Percentiles rank a stretch among this genome's conserved stretches.
Evolutionary conservation across 2,329 filamentous ascomycete genomes (phyloP).

Genomic region (Neoscytalidium dimidiatum): DNA sequence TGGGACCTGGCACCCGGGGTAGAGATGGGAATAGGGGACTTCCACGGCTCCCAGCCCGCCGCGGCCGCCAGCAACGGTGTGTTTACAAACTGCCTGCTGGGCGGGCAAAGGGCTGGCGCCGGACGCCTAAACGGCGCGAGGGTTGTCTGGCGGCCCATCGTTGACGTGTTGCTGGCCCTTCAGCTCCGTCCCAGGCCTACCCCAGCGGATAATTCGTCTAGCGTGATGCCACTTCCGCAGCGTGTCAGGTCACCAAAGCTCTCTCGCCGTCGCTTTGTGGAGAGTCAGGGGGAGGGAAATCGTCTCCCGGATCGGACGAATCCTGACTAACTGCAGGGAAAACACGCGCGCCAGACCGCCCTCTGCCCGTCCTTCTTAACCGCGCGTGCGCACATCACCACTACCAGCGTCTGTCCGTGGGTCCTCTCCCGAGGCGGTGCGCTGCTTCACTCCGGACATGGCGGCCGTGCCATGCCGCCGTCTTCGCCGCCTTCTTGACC

Average conservation of each 20-base stretch:
- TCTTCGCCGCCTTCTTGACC: neutral
- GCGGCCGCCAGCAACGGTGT: slow-evolving; percentile 6
- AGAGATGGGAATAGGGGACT: neutral
- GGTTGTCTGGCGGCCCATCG: neutral
- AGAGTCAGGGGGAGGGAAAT: slow-evolving; percentile 14
- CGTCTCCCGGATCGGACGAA: neutral
- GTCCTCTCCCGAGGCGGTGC: neutral
- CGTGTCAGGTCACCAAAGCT: slow-evolving; percentile 17
- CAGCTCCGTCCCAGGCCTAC: neutral
- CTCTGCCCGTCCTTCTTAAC: neutral
- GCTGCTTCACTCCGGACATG: neutral
- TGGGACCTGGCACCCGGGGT: too few species aligned
- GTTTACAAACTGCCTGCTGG: slow-evolving; percentile 13
- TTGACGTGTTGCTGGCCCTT: slow-evolving; percentile 8
- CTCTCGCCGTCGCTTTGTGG: neutral
- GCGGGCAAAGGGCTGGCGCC: neutral
- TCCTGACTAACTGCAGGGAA: neutral
- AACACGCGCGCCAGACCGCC: neutral
- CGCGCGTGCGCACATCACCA: neutral
- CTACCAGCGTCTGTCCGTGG: neutral
- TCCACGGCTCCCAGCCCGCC: neutral
- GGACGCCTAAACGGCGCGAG: slow-evolving; percentile 9
- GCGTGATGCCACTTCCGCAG: slow-evolving; percentile 13
- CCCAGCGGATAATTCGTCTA: slow-evolving; percentile 16
- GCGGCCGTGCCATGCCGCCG: slow-evolving; percentile 1